Base-by-base conservation (phyloP, 2,329 filamentous ascomycete species). In the Clathrospora elynae region DNA sequence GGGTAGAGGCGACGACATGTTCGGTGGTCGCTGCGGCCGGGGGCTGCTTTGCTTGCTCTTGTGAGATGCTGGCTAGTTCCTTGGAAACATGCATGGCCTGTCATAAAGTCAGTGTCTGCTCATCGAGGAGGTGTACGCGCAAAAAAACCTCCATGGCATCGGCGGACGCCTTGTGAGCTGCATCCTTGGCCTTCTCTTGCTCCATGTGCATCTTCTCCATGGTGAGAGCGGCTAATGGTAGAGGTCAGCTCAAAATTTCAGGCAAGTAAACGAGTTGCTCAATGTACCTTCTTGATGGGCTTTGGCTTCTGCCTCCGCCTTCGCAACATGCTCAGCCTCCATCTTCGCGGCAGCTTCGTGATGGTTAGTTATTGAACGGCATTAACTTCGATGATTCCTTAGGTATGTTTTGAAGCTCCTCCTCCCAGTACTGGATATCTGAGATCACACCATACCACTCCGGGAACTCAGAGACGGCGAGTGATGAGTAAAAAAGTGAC, bases 281-380 rank as follows among this genome's bases (percentile, higher is more conserved):
- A 9, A 18, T 19, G 3, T 42, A 37, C 49, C 49, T 37, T 56
- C 38, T 34, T 53, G 51, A 9, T 49, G 34, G 17, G 51, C 54
- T 29, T 53, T 46, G 10, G 36, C 46, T 16, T 51, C 46, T 6
- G 49, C 57, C 30, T 58, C 44, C 3, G 48, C 48, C 22, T 60
- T 55, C 6, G 55, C 55, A 4, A 46, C 28, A 30, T 57, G 53
- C 22, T 43, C 37, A 3, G 33, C 38, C 35, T 57, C 53, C 48
- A 52, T 52, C 19, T 52, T 50, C 0, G 36, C 41, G 6, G 49
- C 53, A 8, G 53, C 49, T 36, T n/a, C n/a, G n/a, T 7, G 13
- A 26, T 26, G 11, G 12, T 33, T 18, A 31, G 28, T 31, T 31
- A 9, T 12, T 7, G 4, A 14, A 5, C 8, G 5, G 11, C 10